Evolutionary conservation across 2,329 filamentous ascomycete genomes (phyloP).

Genomic region (Colletotrichum orbiculare): DNA sequence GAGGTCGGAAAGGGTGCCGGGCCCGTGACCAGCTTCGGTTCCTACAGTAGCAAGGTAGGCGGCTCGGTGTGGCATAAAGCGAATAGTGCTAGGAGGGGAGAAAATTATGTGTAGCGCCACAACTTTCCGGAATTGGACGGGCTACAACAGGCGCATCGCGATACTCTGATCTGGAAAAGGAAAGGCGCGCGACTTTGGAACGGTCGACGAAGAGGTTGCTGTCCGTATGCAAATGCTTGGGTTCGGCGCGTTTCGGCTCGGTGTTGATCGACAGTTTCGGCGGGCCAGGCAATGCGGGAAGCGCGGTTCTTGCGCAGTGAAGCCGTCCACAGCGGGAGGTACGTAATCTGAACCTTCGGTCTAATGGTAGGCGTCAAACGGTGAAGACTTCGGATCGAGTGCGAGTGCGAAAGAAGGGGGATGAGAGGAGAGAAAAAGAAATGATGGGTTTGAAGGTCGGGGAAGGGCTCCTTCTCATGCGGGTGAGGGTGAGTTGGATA

Average conservation of each 20-base stretch:
- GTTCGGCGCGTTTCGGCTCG: slow-evolving; percentile 47
- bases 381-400: too few species aligned
- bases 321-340: not conserved
- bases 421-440: slow-evolving; percentile 20
- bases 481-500: not conserved
- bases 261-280: slow-evolving; percentile 54
- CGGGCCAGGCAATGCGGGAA: slow-evolving; percentile 39
- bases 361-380: too few species aligned
- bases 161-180: not conserved
- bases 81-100: slow-evolving; percentile 19
- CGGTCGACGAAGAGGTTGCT: slow-evolving; percentile 11
- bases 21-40: slow-evolving; percentile 16
- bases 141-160: slow-evolving; percentile 31
- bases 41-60: not conserved
- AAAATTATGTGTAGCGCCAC: slow-evolving; percentile 36
- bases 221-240: slow-evolving; percentile 21
- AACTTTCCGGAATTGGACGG: slow-evolving; percentile 31
- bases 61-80: slow-evolving; percentile 25
- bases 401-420: not conserved
- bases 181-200: slow-evolving; percentile 18
- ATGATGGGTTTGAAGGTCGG: not conserved
- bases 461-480: not conserved
- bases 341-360: too few species aligned
- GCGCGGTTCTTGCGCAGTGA: slow-evolving; percentile 15
- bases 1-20: slow-evolving; percentile 22